These are phyloP conservation scores for Vanderwaltozyma verrucispora DNA, from an alignment of 805 yeast species.

Conservation along the genomic window DNA sequence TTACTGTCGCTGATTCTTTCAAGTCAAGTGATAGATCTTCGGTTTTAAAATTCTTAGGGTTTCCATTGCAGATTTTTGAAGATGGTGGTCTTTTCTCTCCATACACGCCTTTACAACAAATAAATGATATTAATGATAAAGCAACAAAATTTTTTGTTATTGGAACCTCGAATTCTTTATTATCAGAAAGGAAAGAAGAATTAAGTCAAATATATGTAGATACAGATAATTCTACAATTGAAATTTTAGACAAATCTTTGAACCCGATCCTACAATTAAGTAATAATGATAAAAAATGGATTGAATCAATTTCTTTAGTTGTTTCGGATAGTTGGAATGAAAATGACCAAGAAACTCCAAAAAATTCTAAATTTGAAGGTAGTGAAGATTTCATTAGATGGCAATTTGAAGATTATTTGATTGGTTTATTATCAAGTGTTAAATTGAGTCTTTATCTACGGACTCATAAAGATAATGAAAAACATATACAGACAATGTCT, in stretches of 20 bases:
- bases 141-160: slow-evolving; percentile 57
- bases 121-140: slow-evolving; percentile 53
- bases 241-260: slow-evolving; percentile 34
- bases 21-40: slow-evolving; percentile 72
- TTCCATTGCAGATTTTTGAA: slow-evolving; percentile 80
- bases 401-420: slow-evolving; percentile 83
- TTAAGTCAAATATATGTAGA: slow-evolving; percentile 65
- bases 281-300: slow-evolving; percentile 65
- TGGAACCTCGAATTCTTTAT: slow-evolving; percentile 81
- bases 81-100: slow-evolving; percentile 86
- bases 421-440: slow-evolving; percentile 61
- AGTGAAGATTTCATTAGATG: slow-evolving; percentile 82
- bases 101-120: slow-evolving; percentile 86
- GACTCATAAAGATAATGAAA: slow-evolving; percentile 28
- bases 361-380: slow-evolving; percentile 45
- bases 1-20: slow-evolving; percentile 54
- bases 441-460: slow-evolving; percentile 54
- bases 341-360: slow-evolving; percentile 32
- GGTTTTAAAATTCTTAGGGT: slow-evolving; percentile 67
- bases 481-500: slow-evolving; percentile 27
- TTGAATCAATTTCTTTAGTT: slow-evolving; percentile 42
- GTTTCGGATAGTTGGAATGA: slow-evolving; percentile 38
- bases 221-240: slow-evolving; percentile 43
- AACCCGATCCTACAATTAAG: slow-evolving; percentile 38
- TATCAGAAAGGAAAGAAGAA: slow-evolving; percentile 52